Conservation (phyloP, 768 basidiomycete species). For the Auricularia cornea region DNA sequence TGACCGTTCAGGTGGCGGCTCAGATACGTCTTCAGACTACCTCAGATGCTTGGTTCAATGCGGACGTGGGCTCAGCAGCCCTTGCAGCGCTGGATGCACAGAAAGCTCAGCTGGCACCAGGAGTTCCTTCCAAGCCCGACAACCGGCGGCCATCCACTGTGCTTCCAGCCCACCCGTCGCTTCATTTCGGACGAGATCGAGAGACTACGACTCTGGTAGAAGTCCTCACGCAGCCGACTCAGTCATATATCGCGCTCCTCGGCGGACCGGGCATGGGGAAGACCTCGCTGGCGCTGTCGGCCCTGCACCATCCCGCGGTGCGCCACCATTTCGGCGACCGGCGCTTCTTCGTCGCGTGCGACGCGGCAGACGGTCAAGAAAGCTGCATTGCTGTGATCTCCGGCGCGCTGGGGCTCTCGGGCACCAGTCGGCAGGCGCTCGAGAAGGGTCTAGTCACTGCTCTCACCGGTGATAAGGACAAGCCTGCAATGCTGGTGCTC, state of each 20-base stretch:
- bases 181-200: background rate
- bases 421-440: background rate
- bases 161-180: background rate
- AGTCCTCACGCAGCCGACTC: background rate
- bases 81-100: background rate
- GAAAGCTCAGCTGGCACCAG: too few relatives aligned
- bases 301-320: conserved; percentile 19
- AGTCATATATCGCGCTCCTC: conserved; percentile 11
- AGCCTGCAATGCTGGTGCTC: conserved; percentile 7
- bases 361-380: conserved; percentile 2
- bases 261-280: conserved; percentile 33
- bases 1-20: background rate
- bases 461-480: conserved; percentile 1
- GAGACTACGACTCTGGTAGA: background rate
- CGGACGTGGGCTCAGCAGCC: background rate
- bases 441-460: background rate
- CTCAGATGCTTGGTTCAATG: background rate
- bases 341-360: conserved; percentile 29
- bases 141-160: too few relatives aligned
- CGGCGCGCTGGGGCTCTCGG: background rate
- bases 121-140: too few relatives aligned
- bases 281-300: conserved; percentile 28
- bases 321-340: conserved; percentile 16
- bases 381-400: background rate
- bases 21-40: background rate